Conservation (phyloP, 768 basidiomycete species). For the Peribolospora baueri region DNA sequence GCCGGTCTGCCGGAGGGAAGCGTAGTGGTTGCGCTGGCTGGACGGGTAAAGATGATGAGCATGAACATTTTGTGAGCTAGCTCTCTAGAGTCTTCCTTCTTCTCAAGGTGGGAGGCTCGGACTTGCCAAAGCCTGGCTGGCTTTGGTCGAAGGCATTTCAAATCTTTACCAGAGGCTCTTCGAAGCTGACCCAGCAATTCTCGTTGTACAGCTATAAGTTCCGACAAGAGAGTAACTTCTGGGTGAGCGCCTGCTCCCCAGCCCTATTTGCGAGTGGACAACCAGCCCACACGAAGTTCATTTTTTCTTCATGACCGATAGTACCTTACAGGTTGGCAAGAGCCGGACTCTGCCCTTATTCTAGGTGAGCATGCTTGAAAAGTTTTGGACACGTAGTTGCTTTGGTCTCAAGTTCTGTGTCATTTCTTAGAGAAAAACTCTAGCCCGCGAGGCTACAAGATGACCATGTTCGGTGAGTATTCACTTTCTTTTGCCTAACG, state of each 20-base stretch:
- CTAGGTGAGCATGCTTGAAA: conserved; percentile 30
- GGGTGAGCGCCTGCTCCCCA: conserved; percentile 11
- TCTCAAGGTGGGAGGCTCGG: not conserved
- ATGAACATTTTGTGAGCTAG: conserved; percentile 31
- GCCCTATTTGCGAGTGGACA: no score
- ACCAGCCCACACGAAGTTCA: no score
- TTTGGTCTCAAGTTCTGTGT: no score
- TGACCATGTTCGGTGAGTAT: conserved; percentile 50
- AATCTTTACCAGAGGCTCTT: no score
- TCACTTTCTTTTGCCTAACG: no score
- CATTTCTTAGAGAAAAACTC: conserved; percentile 37
- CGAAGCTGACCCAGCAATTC: not conserved
- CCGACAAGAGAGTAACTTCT: conserved; percentile 73
- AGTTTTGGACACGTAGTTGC: no score
- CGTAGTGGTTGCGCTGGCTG: conserved; percentile 50
- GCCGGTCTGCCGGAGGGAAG: conserved; percentile 44
- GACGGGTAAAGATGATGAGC: conserved; percentile 64
- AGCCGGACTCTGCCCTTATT: conserved; percentile 70
- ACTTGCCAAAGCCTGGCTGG: not conserved
- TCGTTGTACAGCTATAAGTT: conserved; percentile 54
- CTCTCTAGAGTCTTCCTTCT: not conserved
- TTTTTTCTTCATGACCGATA: conserved; percentile 12
- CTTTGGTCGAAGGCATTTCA: no score
- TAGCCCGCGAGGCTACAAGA: conserved; percentile 49
- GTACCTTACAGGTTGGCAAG: conserved; percentile 90